phyloP scores from a whole-genome alignment of 768 basidiomycete species.

The Hygrocybe coccinea region DNA sequence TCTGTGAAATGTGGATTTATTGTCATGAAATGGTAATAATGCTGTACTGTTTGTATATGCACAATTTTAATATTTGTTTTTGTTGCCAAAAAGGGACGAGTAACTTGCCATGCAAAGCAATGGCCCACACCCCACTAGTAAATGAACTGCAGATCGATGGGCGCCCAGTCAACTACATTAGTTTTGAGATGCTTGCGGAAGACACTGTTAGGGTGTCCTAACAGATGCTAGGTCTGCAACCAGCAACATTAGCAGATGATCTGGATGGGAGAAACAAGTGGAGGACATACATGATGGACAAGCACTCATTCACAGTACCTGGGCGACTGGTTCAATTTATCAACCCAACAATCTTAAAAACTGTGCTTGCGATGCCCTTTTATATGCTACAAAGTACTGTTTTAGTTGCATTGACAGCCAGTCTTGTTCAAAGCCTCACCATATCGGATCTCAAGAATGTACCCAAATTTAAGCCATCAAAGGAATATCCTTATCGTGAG shows the following conservation, averaged over 20 bases:
- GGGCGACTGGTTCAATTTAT: constrained; percentile 23
- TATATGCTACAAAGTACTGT: constrained; percentile 24
- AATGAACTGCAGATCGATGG: constrained; percentile 13
- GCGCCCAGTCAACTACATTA: constrained; percentile 7
- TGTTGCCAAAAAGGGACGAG: too few species aligned
- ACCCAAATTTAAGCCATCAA: constrained; percentile 14
- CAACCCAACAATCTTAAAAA: constrained; percentile 19
- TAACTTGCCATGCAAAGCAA: too few species aligned
- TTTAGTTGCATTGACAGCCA: constrained; percentile 18
- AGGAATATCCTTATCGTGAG: constrained; percentile 19
- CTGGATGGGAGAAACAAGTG: constrained; percentile 21
- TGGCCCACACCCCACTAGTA: too few species aligned
- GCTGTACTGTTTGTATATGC: too few species aligned
- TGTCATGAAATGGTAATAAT: too few species aligned
- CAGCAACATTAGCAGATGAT: constrained; percentile 1
- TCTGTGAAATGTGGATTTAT: too few species aligned
- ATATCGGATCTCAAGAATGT: constrained; percentile 17
- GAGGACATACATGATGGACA: constrained; percentile 14
- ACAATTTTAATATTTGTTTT: too few species aligned
- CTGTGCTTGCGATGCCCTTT: constrained; percentile 8
- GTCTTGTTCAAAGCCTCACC: constrained; percentile 16
- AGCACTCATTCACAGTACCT: constrained; percentile 5
- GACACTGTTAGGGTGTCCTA: background rate
- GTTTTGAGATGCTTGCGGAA: background rate
- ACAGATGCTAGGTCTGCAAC: constrained; percentile 3